Evolutionary conservation across 2,329 filamentous ascomycete genomes (phyloP).

Genomic region (Ophiosphaerella narmari): DNA sequence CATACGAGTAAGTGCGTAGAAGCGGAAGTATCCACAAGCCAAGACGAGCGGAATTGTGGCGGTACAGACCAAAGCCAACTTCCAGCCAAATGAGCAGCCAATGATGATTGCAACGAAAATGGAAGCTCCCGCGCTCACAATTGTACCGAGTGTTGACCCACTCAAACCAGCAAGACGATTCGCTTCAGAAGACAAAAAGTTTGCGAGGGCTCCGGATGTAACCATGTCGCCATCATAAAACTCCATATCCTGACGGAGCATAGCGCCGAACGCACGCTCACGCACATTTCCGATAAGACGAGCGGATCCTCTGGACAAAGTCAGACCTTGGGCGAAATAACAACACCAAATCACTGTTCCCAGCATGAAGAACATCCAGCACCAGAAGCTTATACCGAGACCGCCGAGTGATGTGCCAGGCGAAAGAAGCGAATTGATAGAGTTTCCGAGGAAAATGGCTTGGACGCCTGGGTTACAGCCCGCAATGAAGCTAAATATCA

Average conservation of each 20-base stretch:
- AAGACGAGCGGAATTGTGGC: slow-evolving; percentile 78
- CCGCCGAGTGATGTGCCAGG: slow-evolving; percentile 59
- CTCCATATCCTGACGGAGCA: slow-evolving; percentile 81
- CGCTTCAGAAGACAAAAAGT: slow-evolving; percentile 70
- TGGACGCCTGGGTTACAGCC: slow-evolving; percentile 48
- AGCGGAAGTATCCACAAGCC: slow-evolving; percentile 82
- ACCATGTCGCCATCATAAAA: slow-evolving; percentile 94
- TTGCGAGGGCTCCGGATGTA: slow-evolving; percentile 82
- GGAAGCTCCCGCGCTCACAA: slow-evolving; percentile 79
- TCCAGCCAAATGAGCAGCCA: slow-evolving; percentile 79
- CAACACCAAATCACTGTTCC: slow-evolving; percentile 30
- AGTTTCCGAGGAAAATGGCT: slow-evolving; percentile 83
- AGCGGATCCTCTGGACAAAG: slow-evolving; percentile 62
- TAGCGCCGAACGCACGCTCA: slow-evolving; percentile 79
- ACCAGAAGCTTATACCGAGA: slow-evolving; percentile 66
- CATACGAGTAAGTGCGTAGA: slow-evolving; percentile 84
- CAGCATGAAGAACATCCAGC: slow-evolving; percentile 44
- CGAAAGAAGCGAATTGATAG: slow-evolving; percentile 73
- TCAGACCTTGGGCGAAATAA: slow-evolving; percentile 37
- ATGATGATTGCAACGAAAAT: slow-evolving; percentile 73
- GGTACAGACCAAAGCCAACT: slow-evolving; percentile 82
- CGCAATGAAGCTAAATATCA: slow-evolving; percentile 40
- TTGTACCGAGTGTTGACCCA: slow-evolving; percentile 84
- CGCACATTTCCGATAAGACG: slow-evolving; percentile 81
- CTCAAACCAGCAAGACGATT: slow-evolving; percentile 89